phyloP scores from a whole-genome alignment of 192 early-diverging fungal species.

The Mortierella alpina region DNA sequence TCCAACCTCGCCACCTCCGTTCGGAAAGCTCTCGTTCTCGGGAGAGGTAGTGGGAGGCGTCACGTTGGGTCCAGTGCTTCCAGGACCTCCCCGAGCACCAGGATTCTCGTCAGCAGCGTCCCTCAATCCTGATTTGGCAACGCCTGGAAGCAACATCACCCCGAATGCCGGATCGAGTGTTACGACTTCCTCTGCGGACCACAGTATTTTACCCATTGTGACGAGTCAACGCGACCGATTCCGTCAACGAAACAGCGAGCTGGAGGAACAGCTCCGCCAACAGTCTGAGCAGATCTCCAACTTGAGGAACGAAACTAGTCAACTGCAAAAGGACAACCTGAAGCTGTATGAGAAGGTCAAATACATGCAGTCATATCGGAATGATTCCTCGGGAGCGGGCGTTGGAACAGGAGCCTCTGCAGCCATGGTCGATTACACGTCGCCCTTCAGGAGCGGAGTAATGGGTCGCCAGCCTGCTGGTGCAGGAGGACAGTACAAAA shows the following conservation, averaged over 20 bases:
- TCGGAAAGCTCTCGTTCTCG: slow-evolving; percentile 24
- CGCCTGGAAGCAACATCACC: background rate
- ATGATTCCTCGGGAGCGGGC: slow-evolving; percentile 24
- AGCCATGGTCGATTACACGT: slow-evolving; percentile 46
- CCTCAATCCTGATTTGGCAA: slow-evolving; percentile 10
- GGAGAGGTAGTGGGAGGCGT: slow-evolving; percentile 50
- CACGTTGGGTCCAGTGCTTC: slow-evolving; percentile 28
- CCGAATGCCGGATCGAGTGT: slow-evolving; percentile 5
- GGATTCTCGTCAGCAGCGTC: slow-evolving; percentile 32
- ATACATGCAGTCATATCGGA: slow-evolving; percentile 81
- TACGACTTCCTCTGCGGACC: slow-evolving; percentile 26
- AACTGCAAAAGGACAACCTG: slow-evolving; percentile 84
- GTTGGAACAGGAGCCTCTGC: slow-evolving; percentile 27
- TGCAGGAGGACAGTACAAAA: slow-evolving; percentile 35
- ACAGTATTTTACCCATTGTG: slow-evolving; percentile 84
- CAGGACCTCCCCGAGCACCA: slow-evolving; percentile 24
- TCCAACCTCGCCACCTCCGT: slow-evolving; percentile 36
- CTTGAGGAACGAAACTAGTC: slow-evolving; percentile 71
- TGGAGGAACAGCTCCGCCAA: slow-evolving; percentile 77
- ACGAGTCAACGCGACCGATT: slow-evolving; percentile 92
- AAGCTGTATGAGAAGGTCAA: slow-evolving; percentile 91
- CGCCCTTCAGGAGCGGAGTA: slow-evolving; percentile 34
- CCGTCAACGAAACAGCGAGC: slow-evolving; percentile 86
- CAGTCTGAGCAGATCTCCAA: slow-evolving; percentile 63
- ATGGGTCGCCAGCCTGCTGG: slow-evolving; percentile 8